These are phyloP conservation scores for Acephala macrosclerotiorum DNA, from an alignment of 2,329 filamentous ascomycete genomes.

Conservation along the genomic window DNA sequence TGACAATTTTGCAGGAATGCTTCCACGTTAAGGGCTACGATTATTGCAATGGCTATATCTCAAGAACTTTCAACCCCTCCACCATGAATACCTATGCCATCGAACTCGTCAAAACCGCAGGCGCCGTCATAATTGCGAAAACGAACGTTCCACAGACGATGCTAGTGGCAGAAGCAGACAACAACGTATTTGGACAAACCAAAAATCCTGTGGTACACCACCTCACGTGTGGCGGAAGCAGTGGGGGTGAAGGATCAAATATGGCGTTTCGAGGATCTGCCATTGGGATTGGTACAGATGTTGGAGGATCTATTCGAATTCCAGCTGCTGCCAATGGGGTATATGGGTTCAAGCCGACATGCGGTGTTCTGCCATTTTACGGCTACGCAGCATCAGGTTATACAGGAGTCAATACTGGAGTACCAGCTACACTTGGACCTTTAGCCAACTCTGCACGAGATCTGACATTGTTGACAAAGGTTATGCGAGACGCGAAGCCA, in stretches of 20 bases:
- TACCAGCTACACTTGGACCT: constrained; percentile 85
- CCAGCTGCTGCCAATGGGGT: constrained; percentile 44
- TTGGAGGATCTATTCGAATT: constrained; percentile 78
- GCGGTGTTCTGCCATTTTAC: constrained; percentile 44
- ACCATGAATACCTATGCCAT: constrained; percentile 63
- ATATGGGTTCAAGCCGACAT: constrained; percentile 44
- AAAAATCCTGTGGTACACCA: constrained; percentile 64
- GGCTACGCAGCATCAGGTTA: constrained; percentile 40
- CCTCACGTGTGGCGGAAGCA: constrained; percentile 89
- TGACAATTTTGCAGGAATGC: constrained; percentile 59
- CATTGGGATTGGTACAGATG: constrained; percentile 88
- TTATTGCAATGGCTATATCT: constrained; percentile 79
- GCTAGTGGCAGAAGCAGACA: constrained; percentile 27
- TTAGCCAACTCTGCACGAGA: constrained; percentile 87
- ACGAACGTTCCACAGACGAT: constrained; percentile 81
- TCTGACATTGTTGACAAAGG: constrained; percentile 80
- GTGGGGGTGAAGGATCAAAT: constrained; percentile 72
- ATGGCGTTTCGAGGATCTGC: constrained; percentile 76
- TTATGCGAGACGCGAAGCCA: constrained; percentile 78
- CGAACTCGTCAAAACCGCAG: constrained; percentile 71
- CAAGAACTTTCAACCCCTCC: constrained; percentile 70
- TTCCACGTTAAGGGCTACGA: constrained; percentile 84
- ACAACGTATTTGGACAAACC: constrained; percentile 25
- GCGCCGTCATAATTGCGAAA: constrained; percentile 88
- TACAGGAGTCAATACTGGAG: constrained; percentile 70